A percentile compares a stretch with the other conserved stretches of the same genome.
phyloP scores from a whole-genome alignment of 2,329 filamentous ascomycete genomes.

The Dactylellina cionopaga region DNA sequence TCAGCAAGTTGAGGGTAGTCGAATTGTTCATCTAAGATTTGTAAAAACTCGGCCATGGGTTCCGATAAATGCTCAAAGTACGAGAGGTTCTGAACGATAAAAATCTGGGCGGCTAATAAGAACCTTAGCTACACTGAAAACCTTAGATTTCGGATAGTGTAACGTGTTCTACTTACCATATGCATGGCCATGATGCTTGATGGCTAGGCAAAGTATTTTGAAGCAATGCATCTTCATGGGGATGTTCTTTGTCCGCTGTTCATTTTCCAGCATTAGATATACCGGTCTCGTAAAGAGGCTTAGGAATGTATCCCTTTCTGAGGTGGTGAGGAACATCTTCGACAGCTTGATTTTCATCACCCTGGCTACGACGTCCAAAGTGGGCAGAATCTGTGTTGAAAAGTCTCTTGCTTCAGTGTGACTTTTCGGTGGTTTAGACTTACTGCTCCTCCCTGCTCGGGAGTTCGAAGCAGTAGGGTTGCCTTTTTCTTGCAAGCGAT shows the following conservation, averaged over 20 bases:
- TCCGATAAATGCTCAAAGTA: conserved; percentile 99
- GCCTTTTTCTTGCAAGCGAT: conserved; percentile 90
- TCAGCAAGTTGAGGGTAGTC: conserved; percentile 95
- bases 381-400: conserved; percentile 82
- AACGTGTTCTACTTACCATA: conserved; percentile 76
- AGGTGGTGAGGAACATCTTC: conserved; percentile 94
- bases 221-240: conserved; percentile 95
- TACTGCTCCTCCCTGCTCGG: conserved; percentile 74
- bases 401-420: conserved; percentile 90
- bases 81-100: conserved; percentile 94
- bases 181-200: conserved; percentile 97
- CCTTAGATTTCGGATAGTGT: neutral
- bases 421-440: conserved; percentile 73
- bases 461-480: conserved; percentile 72
- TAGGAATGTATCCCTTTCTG: conserved; percentile 94
- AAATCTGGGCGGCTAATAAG: conserved; percentile 84
- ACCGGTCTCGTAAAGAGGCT: conserved; percentile 89
- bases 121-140: neutral
- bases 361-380: conserved; percentile 94
- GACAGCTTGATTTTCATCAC: conserved; percentile 78
- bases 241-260: conserved; percentile 87
- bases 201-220: conserved; percentile 93
- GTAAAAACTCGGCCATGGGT: conserved; percentile 97
- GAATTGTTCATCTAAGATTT: conserved; percentile 95
- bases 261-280: conserved; percentile 92